Evolutionary conservation across 768 basidiomycete species (phyloP).

Genomic region (Phanerochaete sordida): DNA sequence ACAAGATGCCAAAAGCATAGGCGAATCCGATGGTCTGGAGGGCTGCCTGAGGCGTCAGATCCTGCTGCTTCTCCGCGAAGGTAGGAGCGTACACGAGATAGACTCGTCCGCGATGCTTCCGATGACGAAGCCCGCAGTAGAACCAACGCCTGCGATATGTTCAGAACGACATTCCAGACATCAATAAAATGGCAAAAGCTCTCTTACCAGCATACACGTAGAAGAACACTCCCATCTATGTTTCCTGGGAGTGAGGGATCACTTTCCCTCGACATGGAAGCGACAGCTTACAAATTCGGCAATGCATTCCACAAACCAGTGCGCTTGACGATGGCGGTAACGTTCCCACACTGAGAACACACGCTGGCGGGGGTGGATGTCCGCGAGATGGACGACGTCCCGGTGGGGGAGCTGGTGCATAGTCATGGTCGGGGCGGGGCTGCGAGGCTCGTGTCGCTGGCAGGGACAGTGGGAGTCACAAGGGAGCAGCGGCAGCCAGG

Average conservation of each 20-base stretch:
- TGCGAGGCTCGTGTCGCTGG: background rate
- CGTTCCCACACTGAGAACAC: slow-evolving; percentile 21
- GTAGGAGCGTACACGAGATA: slow-evolving; percentile 28
- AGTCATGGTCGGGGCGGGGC: background rate
- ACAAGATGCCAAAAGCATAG: slow-evolving; percentile 35
- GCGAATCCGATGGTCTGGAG: slow-evolving; percentile 32
- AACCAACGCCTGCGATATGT: slow-evolving; percentile 27
- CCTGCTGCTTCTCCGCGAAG: too few species aligned
- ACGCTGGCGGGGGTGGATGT: slow-evolving; percentile 20
- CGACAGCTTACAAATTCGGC: slow-evolving; percentile 32
- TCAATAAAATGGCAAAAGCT: background rate
- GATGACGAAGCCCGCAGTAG: slow-evolving; percentile 28
- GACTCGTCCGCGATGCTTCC: slow-evolving; percentile 20
- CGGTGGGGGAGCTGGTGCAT: slow-evolving; percentile 2
- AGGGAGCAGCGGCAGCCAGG: background rate
- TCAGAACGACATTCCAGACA: background rate
- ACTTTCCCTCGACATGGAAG: too few species aligned
- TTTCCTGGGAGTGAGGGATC: too few species aligned
- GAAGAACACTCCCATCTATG: slow-evolving; percentile 26
- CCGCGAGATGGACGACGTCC: slow-evolving; percentile 22
- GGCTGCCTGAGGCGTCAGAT: too few species aligned
- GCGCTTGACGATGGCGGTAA: slow-evolving; percentile 27
- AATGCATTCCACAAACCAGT: slow-evolving; percentile 29
- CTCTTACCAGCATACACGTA: slow-evolving; percentile 26
- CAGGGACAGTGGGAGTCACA: background rate